Evolutionary conservation across 2,329 filamentous ascomycete genomes (phyloP).

Genomic region (Gnomoniopsis sp.): DNA sequence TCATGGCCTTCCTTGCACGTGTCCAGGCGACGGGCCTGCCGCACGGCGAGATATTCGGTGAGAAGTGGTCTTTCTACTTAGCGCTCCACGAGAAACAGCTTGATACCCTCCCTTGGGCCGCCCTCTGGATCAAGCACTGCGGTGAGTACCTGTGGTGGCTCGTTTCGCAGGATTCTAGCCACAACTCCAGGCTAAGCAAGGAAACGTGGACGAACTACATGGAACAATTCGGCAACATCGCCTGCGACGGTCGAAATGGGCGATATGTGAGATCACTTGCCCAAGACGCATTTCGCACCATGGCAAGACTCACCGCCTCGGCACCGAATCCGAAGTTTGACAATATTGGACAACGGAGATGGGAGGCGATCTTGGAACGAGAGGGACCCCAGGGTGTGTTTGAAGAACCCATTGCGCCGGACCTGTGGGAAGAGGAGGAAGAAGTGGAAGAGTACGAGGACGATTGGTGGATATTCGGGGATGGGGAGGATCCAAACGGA

Average conservation of each 20-base stretch:
- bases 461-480: background rate
- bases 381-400: background rate
- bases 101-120: background rate
- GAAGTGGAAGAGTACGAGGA: background rate
- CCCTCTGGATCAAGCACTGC: background rate
- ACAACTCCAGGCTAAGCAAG: background rate
- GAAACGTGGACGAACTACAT: background rate
- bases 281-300: background rate
- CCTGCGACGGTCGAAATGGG: background rate
- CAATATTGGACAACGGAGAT: background rate
- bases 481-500: background rate
- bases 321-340: background rate
- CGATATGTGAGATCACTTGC: background rate
- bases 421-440: background rate
- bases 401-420: background rate
- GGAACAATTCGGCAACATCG: background rate
- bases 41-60: background rate
- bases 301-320: background rate
- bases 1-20: background rate
- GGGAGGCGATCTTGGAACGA: background rate
- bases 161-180: background rate
- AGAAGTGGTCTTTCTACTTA: background rate
- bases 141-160: background rate
- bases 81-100: background rate
- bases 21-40: background rate